Evolutionary conservation across 805 yeast genomes (phyloP), one percentile per base, ranked within the genome.

Genomic region (Deakozyma indianensis): DNA sequence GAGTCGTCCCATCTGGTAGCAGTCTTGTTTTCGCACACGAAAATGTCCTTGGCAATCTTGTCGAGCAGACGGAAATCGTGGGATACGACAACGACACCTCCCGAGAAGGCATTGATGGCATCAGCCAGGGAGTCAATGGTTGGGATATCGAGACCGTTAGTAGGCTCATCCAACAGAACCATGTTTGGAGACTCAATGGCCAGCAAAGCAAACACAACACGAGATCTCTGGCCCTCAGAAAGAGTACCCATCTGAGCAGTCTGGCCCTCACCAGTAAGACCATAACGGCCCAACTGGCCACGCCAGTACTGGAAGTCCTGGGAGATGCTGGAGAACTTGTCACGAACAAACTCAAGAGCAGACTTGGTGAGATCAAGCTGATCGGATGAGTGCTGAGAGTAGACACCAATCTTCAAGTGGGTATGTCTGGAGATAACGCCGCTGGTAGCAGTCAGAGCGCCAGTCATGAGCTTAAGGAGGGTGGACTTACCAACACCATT

Each of bases 401-500:
- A 92, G 49, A 92, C 96, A 69, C 98, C 98, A 64, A 92, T 78
- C 74, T 92, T 92, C 66, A 92, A 80, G 66, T 92, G 98, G 22
- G 96, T 83, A 69, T 92, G 98, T 66, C 94, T 83, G 48, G 95
- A 86, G 50, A 92, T 95, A 71, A 96, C 81, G 61, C 98, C 98
- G 53, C 75, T 68, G 67, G 90, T 95, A 45, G 96, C 85, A 55
- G 73, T 77, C 60, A 90, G 74, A 56, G 77, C 80, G 68, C 98
- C 98, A 57, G 96, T 94, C 95, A 92, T 90, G 61, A 92, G 74
- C 67, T 92, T 92, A 64, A 92, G 78, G 62, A 90, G 70, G 18
- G 98, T 90, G 44, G 96, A 88, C 69, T 90, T 90, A 71, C 98
- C 98, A 57, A 90, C 90, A 84, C 98, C 98, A 66, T 90, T 90